phyloP scores from a whole-genome alignment of 2,329 filamentous ascomycete genomes.

The Apiospora sp. region DNA sequence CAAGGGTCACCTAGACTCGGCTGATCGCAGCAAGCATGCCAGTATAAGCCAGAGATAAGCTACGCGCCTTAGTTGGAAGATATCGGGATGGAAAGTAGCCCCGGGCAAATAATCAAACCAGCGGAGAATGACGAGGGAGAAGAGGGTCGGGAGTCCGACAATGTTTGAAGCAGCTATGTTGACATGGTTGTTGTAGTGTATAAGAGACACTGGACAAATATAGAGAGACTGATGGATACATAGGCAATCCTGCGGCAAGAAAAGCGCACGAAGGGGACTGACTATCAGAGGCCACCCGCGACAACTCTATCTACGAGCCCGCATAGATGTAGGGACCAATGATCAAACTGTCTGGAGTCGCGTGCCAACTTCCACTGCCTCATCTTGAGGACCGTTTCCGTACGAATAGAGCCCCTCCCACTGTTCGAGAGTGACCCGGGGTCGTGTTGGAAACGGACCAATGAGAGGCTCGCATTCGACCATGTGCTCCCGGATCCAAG shows the following conservation, averaged over 20 bases:
- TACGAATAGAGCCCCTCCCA: constrained; percentile 13
- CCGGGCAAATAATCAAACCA: background rate
- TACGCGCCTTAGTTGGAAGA: background rate
- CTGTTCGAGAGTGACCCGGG: constrained; percentile 11
- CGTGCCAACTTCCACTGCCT: constrained; percentile 15
- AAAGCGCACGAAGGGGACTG: constrained; percentile 17
- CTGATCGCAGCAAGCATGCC: background rate
- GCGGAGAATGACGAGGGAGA: background rate
- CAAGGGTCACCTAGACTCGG: constrained; percentile 1
- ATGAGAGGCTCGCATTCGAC: background rate
- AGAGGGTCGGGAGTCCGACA: background rate
- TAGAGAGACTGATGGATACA: background rate
- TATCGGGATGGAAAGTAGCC: background rate
- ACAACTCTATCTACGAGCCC: constrained; percentile 17
- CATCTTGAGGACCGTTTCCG: constrained; percentile 10
- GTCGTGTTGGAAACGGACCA: background rate
- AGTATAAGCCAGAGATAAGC: background rate
- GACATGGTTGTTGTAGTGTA: background rate
- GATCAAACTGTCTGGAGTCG: constrained; percentile 17
- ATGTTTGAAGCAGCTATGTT: constrained; percentile 15
- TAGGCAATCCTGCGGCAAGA: background rate
- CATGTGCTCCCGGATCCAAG: constrained; percentile 12
- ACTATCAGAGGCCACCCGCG: constrained; percentile 11
- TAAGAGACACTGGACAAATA: background rate
- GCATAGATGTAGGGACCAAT: constrained; percentile 16